phyloP scores from a whole-genome alignment of 257 asterid genomes.

The Paulownia fortunei region DNA sequence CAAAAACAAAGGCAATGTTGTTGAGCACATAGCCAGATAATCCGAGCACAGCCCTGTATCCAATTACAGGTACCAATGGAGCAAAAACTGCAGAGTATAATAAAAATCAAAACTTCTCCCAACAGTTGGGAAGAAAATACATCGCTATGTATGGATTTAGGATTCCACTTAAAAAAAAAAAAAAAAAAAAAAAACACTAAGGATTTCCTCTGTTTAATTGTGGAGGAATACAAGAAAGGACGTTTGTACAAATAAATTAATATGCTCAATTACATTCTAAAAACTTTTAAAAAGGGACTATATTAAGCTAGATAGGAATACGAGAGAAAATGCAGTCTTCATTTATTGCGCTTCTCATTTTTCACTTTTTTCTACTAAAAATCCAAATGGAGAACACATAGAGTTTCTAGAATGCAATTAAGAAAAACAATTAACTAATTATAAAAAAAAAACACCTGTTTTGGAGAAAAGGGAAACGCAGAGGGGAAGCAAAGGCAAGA shows the following conservation, averaged over 20 bases:
- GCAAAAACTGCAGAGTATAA: constrained; percentile 65
- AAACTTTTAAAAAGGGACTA: neutral
- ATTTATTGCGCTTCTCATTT: neutral
- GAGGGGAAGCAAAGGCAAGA: constrained; percentile 90
- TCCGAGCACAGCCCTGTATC: constrained; percentile 86
- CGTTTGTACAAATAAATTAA: neutral
- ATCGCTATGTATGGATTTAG: neutral
- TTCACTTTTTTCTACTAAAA: neutral
- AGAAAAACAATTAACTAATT: neutral
- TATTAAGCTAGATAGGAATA: neutral
- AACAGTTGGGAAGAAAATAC: neutral
- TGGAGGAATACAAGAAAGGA: neutral
- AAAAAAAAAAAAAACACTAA: neutral
- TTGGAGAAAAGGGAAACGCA: constrained; percentile 66
- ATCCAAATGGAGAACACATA: neutral
- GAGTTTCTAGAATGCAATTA: neutral
- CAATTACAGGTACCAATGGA: constrained; percentile 81
- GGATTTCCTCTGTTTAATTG: neutral
- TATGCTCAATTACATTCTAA: neutral
- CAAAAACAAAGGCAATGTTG: constrained; percentile 69
- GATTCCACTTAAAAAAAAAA: neutral
- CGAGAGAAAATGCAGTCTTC: neutral
- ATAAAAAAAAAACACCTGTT: constrained; percentile 53
- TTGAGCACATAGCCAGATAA: constrained; percentile 83
- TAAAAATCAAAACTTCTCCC: constrained; percentile 27